Percentiles rank a stretch among this genome's conserved stretches.
phyloP scores from a whole-genome alignment of 1,139 yeast species.

The Meyerozyma guilliermondii region DNA sequence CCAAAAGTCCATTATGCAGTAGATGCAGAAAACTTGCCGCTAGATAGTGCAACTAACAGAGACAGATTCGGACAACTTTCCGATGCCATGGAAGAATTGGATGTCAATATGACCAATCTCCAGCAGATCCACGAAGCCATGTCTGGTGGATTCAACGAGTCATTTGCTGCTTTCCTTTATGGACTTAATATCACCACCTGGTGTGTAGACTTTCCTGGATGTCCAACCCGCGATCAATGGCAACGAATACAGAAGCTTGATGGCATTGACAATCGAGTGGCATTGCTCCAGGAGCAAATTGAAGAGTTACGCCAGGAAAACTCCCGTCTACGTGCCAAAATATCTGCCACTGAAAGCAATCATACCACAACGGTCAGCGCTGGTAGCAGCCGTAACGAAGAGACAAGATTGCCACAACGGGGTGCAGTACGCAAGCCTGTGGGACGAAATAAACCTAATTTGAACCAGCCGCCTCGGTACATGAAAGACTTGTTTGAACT shows the following conservation, averaged over 20 bases:
- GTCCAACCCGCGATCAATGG: conserved; percentile 35
- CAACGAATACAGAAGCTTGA: conserved; percentile 24
- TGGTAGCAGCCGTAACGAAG: neutral
- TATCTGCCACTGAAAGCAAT: conserved; percentile 8
- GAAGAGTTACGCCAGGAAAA: conserved; percentile 21
- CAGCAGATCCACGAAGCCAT: conserved; percentile 48
- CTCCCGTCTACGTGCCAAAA: conserved; percentile 20
- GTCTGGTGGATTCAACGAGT: conserved; percentile 51
- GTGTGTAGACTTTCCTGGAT: conserved; percentile 55
- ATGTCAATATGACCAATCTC: conserved; percentile 41
- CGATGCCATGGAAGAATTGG: conserved; percentile 51
- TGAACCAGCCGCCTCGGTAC: conserved; percentile 42
- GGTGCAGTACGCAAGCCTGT: neutral
- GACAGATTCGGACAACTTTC: conserved; percentile 39
- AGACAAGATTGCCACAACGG: neutral
- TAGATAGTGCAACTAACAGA: conserved; percentile 27
- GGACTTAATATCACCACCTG: conserved; percentile 63
- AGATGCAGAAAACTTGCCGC: conserved; percentile 35
- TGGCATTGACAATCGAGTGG: conserved; percentile 22
- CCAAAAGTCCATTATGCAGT: conserved; percentile 41
- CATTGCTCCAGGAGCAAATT: conserved; percentile 18
- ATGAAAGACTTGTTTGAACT: conserved; percentile 34
- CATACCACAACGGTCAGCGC: neutral
- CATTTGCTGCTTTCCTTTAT: conserved; percentile 56
- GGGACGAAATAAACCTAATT: conserved; percentile 23